Evolutionary conservation across 2,329 filamentous ascomycete genomes (phyloP).

Genomic region (Botrytis elliptica): DNA sequence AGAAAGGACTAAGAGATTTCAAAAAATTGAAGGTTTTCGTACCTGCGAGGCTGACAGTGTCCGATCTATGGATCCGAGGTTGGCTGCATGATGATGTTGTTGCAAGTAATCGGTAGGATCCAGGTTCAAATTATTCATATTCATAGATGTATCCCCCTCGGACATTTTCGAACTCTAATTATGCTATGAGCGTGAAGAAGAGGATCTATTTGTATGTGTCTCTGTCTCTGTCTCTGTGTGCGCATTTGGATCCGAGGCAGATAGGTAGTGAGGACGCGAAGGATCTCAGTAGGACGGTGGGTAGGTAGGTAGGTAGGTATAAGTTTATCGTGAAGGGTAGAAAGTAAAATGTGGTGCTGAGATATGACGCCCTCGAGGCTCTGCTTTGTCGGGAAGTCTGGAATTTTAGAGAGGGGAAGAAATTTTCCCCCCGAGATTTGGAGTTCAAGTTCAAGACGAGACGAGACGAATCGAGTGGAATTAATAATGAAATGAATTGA

Average conservation of each 20-base stretch:
- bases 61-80: conserved; percentile 23
- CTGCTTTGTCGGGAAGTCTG: not conserved
- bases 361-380: not conserved
- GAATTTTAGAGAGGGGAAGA: not conserved
- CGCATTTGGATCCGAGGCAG: not conserved
- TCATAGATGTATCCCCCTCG: conserved; percentile 28
- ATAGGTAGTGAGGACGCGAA: not conserved
- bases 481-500: not conserved
- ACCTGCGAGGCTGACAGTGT: conserved; percentile 36
- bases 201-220: not conserved
- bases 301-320: not conserved
- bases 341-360: not conserved
- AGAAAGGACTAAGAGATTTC: not conserved
- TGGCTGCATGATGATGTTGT: conserved; percentile 29
- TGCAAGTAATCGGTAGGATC: conserved; percentile 28
- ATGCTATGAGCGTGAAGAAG: not conserved
- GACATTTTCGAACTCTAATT: conserved; percentile 27
- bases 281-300: not conserved
- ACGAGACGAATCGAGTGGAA: not conserved
- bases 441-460: not conserved
- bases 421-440: not conserved
- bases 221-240: not conserved
- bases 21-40: conserved; percentile 12
- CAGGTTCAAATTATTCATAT: conserved; percentile 32
- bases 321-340: not conserved